phyloP scores from a whole-genome alignment of 768 basidiomycete genomes.

The Leccinum aurantiacum region DNA sequence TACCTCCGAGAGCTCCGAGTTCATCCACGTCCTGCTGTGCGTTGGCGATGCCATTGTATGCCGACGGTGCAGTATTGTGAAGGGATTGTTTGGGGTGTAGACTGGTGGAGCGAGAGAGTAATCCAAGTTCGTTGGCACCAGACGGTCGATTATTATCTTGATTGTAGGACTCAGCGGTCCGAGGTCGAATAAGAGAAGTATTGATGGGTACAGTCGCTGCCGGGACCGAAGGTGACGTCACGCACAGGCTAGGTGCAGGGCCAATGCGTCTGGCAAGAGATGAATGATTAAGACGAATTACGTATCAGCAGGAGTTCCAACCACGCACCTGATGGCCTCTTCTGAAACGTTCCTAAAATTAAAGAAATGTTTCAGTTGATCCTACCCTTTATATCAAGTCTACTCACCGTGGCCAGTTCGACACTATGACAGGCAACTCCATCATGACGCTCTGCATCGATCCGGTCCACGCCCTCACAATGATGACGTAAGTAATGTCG shows the following conservation, averaged over 20 bases:
- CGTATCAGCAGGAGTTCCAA: neutral
- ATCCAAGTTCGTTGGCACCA: conserved; percentile 7
- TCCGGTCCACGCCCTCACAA: conserved; percentile 76
- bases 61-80: conserved; percentile 31
- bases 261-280: conserved; percentile 46
- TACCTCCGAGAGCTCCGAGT: conserved; percentile 17
- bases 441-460: conserved; percentile 61
- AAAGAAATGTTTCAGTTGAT: neutral
- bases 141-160: conserved; percentile 11
- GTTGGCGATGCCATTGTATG: conserved; percentile 20
- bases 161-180: conserved; percentile 21
- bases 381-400: neutral
- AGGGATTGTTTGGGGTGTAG: conserved; percentile 21
- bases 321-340: conserved; percentile 57
- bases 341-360: conserved; percentile 61
- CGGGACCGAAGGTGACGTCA: conserved; percentile 27
- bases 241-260: conserved; percentile 41
- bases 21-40: conserved; percentile 21
- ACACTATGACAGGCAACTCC: conserved; percentile 78
- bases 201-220: conserved; percentile 33
- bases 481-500: conserved; percentile 78
- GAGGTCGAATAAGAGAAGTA: conserved; percentile 23
- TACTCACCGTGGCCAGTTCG: conserved; percentile 81
- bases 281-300: neutral
- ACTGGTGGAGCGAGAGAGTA: conserved; percentile 8